phyloP scores from a whole-genome alignment of 2,329 filamentous ascomycete genomes.

The Chaetomiaceae sp. region DNA sequence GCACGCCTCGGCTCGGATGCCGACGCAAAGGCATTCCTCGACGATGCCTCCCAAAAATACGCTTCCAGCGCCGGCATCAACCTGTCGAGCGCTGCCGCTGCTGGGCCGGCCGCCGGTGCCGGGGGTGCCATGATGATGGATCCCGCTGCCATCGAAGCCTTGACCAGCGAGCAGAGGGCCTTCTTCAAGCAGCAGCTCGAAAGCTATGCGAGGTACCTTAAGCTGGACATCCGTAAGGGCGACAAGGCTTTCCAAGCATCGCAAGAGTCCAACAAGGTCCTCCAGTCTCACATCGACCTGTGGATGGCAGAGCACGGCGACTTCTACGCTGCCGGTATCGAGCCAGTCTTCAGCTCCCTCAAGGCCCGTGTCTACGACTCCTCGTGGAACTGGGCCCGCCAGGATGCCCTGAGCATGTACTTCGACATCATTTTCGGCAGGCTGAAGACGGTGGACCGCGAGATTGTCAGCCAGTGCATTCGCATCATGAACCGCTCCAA shows the following conservation, averaged over 20 bases:
- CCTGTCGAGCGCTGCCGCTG: constrained; percentile 70
- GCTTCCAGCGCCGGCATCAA: constrained; percentile 78
- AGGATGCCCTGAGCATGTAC: constrained; percentile 97
- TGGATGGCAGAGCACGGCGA: constrained; percentile 96
- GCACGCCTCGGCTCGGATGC: constrained; percentile 82
- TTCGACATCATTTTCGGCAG: constrained; percentile 98
- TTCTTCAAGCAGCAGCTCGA: constrained; percentile 99
- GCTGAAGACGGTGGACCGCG: constrained; percentile 86
- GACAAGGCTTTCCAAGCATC: constrained; percentile 88
- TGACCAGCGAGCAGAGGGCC: constrained; percentile 93
- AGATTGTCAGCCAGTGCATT: constrained; percentile 98
- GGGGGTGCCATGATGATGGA: constrained; percentile 99
- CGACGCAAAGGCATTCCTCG: constrained; percentile 89
- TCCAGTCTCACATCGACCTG: constrained; percentile 89
- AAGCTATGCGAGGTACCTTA: constrained; percentile 89
- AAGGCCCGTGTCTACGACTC: constrained; percentile 98
- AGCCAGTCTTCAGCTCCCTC: constrained; percentile 86
- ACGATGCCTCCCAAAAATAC: constrained; percentile 86
- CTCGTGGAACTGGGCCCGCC: constrained; percentile 98
- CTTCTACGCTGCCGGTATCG: constrained; percentile 90
- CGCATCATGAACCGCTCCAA: constrained; percentile 99
- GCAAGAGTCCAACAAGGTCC: constrained; percentile 77
- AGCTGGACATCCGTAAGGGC: constrained; percentile 93
- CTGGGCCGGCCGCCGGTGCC: constrained; percentile 65
- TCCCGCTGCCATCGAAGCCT: constrained; percentile 88